Evolutionary conservation across 2,329 filamentous ascomycete genomes (phyloP).

Genomic region (Nigrospora osmanthi): DNA sequence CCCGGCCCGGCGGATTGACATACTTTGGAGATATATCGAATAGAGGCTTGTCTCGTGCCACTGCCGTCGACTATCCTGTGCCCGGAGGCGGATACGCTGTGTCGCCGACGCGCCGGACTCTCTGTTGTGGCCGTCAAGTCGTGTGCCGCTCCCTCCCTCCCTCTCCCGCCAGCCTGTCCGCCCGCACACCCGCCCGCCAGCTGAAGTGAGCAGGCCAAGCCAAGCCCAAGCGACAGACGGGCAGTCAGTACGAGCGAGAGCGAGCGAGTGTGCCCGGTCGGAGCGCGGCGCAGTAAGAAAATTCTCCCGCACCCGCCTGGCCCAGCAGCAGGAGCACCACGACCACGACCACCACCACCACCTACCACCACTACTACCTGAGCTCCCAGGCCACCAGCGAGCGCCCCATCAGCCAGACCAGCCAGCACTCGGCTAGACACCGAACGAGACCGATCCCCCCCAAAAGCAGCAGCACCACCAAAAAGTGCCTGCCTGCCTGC

Average conservation of each 20-base stretch:
- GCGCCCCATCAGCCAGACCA: too few relatives aligned
- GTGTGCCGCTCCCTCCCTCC: not conserved
- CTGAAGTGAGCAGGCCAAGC: too few relatives aligned
- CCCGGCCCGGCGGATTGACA: slow-evolving; percentile 6
- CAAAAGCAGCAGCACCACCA: too few relatives aligned
- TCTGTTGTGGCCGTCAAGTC: not conserved
- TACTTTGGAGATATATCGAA: slow-evolving; percentile 11
- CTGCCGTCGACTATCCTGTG: slow-evolving; percentile 8
- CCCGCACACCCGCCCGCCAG: too few relatives aligned
- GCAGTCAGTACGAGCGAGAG: too few relatives aligned
- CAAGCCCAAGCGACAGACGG: too few relatives aligned
- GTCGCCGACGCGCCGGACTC: not conserved
- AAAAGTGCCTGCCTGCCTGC: not conserved
- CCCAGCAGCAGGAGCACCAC: not conserved
- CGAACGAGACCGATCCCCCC: too few relatives aligned
- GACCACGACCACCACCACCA: too few relatives aligned
- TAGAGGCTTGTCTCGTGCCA: slow-evolving; percentile 17
- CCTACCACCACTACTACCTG: too few relatives aligned
- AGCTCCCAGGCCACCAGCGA: too few relatives aligned
- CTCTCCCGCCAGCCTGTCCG: not conserved
- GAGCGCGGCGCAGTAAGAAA: slow-evolving; percentile 1
- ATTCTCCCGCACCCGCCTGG: not conserved
- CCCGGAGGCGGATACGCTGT: slow-evolving; percentile 10
- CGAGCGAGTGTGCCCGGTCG: not conserved
- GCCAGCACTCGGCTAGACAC: too few relatives aligned